A percentile compares a stretch with the other conserved stretches of the same genome.
Conservation (phyloP, 2,329 filamentous ascomycete species). For the Tolypocladium guangdongense region DNA sequence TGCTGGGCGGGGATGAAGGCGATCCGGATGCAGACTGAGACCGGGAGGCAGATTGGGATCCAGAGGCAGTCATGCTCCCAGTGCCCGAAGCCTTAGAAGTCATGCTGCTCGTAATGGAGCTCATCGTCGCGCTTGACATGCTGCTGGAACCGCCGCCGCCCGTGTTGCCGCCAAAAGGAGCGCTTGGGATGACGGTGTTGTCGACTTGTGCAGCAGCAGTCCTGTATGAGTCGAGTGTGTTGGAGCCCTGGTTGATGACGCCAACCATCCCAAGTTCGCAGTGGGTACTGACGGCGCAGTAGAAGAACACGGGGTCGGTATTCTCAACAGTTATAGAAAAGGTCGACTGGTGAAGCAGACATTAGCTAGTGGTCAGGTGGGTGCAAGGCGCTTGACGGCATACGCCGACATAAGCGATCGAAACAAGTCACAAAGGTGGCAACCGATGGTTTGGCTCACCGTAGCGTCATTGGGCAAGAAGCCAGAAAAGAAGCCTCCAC, state of each 20-base stretch:
- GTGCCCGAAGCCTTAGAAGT: too few relatives aligned
- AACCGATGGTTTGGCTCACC: background rate
- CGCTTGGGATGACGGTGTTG: slow-evolving; percentile 1
- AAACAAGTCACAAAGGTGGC: too few relatives aligned
- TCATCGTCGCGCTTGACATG: too few relatives aligned
- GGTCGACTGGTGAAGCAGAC: background rate
- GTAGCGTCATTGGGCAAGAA: background rate
- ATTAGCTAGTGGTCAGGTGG: background rate
- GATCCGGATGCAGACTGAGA: too few relatives aligned
- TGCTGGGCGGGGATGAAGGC: too few relatives aligned
- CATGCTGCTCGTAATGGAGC: too few relatives aligned
- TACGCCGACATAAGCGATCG: too few relatives aligned
- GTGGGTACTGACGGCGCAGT: slow-evolving; percentile 13
- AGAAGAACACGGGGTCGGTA: slow-evolving; percentile 18
- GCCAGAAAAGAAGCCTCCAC: slow-evolving; percentile 9
- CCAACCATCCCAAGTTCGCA: slow-evolving; percentile 18
- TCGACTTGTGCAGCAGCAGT: slow-evolving; percentile 4
- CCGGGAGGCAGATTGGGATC: too few relatives aligned
- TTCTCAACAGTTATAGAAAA: slow-evolving; percentile 15
- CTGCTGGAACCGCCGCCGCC: too few relatives aligned
- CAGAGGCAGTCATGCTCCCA: too few relatives aligned
- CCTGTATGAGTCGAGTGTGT: slow-evolving; percentile 9
- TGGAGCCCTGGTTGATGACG: slow-evolving; percentile 13
- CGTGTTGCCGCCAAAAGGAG: background rate
- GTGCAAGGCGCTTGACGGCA: too few relatives aligned